Evolutionary conservation across 441 rosid species (phyloP), one percentile per base, ranked within the genome.

Genomic region (Syzygium malaccense): DNA sequence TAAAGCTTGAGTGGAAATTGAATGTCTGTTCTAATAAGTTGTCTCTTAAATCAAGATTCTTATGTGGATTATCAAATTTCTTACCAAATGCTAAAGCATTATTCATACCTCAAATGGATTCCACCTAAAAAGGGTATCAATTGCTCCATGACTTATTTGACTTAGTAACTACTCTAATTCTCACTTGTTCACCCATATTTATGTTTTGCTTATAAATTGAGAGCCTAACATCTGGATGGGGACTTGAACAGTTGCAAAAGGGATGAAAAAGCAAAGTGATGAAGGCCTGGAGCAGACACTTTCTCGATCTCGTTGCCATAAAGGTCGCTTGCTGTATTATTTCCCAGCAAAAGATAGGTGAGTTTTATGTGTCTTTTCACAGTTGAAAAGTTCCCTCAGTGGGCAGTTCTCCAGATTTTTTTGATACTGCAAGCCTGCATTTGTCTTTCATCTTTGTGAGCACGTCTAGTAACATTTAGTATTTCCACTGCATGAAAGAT

Each of bases 251-350:
- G 98, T 95, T 79, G 93, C 95, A 85, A 96, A 93, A 89, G 96
- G 92, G 86, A 90, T 92, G 88, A 90, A 92, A 85, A 89, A 89
- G 90, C 87, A 88, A 58, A 92, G 92, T 89, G 89, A 89, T 88
- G 95, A 93, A 90, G 94, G 95, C 90, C 97, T 97, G 85, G 94
- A 96, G 91, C 95, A 95, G 89, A 92, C 93, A 92, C 93, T 97
- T 90, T 89, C 91, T 89, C 95, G 86, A 78, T 98, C 98, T 88
- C 94, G 98, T 64, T 96, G 98, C 91, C 98, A 95, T 86, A 98
- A 98, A 92, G 99, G 99, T 80, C 97, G 99, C 56, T 91, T 98
- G 89, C 99, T 98, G 86, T 96, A 97, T 86, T 98, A 97, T 91
- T 98, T 96, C 92, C 98, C 99, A 78, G 90, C 95, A 88, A 92